These are phyloP conservation scores for Pestalotiopsis sp. DNA, from an alignment of 2,329 filamentous ascomycete species.

Conservation along the genomic window DNA sequence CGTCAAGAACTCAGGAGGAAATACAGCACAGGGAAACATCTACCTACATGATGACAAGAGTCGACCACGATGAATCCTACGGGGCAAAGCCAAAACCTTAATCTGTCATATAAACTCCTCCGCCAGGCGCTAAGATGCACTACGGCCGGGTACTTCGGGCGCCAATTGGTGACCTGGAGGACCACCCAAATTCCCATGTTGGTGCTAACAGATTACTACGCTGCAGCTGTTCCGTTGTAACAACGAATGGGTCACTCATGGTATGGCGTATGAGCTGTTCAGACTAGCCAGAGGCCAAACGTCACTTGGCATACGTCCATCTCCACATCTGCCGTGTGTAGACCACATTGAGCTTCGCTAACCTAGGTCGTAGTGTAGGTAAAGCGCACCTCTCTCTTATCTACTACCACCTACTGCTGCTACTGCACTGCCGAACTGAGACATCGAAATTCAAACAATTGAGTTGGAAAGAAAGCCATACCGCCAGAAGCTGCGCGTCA, in stretches of 20 bases:
- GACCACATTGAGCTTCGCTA: neutral
- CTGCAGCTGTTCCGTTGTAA: too few species aligned
- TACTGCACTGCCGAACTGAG: neutral
- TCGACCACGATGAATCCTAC: too few species aligned
- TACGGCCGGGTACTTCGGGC: too few species aligned
- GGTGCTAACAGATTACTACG: too few species aligned
- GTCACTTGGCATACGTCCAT: neutral
- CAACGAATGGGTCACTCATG: neutral
- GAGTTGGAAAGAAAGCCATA: neutral
- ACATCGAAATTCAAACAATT: neutral
- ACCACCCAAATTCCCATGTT: too few species aligned
- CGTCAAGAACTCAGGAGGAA: too few species aligned
- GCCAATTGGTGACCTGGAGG: too few species aligned
- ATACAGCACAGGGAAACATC: neutral
- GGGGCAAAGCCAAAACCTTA: too few species aligned
- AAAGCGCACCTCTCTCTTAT: neutral
- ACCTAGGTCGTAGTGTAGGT: neutral
- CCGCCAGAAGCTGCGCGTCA: neutral
- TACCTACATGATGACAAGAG: too few species aligned
- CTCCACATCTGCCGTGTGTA: neutral
- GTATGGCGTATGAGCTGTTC: neutral
- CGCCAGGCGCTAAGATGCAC: too few species aligned
- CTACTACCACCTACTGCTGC: neutral
- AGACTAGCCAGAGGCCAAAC: neutral
- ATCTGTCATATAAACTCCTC: too few species aligned